Conservation (phyloP, 2,329 filamentous ascomycete species). For the Cercospora sesami region DNA sequence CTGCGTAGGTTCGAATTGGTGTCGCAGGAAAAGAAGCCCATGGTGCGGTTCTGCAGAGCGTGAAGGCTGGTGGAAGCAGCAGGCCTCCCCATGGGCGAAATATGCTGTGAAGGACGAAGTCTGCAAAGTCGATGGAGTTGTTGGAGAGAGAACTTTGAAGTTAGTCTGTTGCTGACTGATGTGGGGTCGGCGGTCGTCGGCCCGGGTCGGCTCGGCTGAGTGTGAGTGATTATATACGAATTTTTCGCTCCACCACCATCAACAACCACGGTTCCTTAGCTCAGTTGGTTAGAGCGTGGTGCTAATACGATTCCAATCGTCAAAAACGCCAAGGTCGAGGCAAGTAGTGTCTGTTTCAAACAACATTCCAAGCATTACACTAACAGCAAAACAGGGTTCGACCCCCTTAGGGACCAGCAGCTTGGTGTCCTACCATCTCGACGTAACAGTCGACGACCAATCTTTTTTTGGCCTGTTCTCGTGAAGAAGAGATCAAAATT, state of each 20-base stretch:
- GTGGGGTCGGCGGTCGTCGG: background rate
- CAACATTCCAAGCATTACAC: too few species aligned
- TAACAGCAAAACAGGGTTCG: too few species aligned
- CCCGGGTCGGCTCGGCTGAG: background rate
- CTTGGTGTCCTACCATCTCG: background rate
- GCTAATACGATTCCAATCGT: background rate
- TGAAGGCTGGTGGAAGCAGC: background rate
- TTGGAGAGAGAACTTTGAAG: background rate
- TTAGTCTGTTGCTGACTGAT: background rate
- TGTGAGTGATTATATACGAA: background rate
- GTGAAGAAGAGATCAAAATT: too few species aligned
- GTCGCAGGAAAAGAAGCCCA: background rate
- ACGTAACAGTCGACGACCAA: background rate
- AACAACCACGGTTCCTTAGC: background rate
- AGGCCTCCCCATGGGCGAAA: background rate
- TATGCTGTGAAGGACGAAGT: background rate
- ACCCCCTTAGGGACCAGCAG: conserved; percentile 1
- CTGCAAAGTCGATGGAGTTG: background rate
- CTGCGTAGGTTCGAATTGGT: too few species aligned
- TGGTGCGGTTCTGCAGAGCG: background rate
- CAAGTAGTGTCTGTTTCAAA: too few species aligned
- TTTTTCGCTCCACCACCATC: background rate
- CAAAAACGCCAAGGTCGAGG: conserved; percentile 1
- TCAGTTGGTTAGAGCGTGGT: conserved; percentile 3
- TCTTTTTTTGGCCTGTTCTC: background rate